Percentiles rank a stretch among this genome's conserved stretches.
These are phyloP conservation scores for Orbilia quercus DNA, from an alignment of 2,329 filamentous ascomycete genomes.

Conservation along the genomic window DNA sequence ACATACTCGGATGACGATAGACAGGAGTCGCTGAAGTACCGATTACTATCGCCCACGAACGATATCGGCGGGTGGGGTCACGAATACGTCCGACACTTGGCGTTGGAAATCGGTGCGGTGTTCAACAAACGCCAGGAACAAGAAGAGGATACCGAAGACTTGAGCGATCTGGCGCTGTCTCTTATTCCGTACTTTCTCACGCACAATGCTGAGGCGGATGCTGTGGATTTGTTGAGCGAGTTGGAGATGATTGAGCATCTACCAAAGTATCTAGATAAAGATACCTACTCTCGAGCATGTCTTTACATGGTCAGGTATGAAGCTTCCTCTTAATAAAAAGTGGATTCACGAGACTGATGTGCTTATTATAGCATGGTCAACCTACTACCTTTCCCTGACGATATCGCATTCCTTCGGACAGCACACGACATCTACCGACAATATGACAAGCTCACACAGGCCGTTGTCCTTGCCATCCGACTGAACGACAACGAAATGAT, in stretches of 20 bases:
- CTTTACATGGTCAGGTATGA: constrained; percentile 84
- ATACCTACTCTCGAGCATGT: constrained; percentile 92
- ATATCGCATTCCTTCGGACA: constrained; percentile 91
- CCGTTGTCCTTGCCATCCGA: constrained; percentile 91
- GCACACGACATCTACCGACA: constrained; percentile 93
- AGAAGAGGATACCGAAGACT: constrained; percentile 83
- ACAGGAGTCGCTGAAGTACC: constrained; percentile 95
- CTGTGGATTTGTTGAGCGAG: constrained; percentile 95
- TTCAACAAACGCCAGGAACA: constrained; percentile 87
- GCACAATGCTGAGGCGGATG: constrained; percentile 97
- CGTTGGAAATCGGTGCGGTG: constrained; percentile 93
- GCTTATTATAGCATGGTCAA: constrained; percentile 80
- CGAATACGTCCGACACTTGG: constrained; percentile 95
- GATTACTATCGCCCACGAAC: constrained; percentile 85
- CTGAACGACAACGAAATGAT: constrained; percentile 89
- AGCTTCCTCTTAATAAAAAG: neutral
- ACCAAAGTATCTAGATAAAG: constrained; percentile 86
- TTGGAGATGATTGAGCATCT: constrained; percentile 96
- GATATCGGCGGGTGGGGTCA: constrained; percentile 98
- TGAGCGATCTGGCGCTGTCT: constrained; percentile 83
- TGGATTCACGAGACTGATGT: constrained; percentile 3
- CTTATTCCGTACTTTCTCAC: constrained; percentile 94
- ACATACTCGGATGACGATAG: constrained; percentile 97
- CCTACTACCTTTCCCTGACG: constrained; percentile 95
- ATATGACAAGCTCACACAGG: constrained; percentile 92